Percentiles rank a stretch among this genome's conserved stretches.
These are phyloP conservation scores for Lactifluus echinatus DNA, from an alignment of 768 basidiomycete genomes.

Conservation along the genomic window DNA sequence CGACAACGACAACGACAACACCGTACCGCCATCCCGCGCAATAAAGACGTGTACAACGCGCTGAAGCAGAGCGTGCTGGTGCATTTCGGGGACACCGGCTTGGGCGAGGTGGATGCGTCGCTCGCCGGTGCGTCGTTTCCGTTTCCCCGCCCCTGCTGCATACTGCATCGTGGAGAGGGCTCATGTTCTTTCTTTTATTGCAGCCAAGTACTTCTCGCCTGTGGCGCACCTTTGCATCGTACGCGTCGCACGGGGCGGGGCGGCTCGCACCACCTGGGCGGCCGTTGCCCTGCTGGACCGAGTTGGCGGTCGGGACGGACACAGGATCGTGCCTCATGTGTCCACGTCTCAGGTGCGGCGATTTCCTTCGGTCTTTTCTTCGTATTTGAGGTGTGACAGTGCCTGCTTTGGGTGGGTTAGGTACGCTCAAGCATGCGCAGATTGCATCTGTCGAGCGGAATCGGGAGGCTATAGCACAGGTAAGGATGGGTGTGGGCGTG, in stretches of 20 bases:
- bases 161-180: neutral
- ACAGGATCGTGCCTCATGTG: constrained; percentile 57
- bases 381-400: neutral
- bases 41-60: constrained; percentile 60
- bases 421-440: constrained; percentile 83
- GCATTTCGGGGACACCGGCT: constrained; percentile 80
- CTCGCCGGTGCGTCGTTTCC: constrained; percentile 59
- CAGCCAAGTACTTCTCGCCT: constrained; percentile 89
- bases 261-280: constrained; percentile 73
- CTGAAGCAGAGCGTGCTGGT: constrained; percentile 57
- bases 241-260: constrained; percentile 67
- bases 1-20: no score
- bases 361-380: neutral
- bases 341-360: constrained; percentile 70
- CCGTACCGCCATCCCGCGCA: constrained; percentile 32
- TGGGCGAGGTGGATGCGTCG: constrained; percentile 70
- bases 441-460: constrained; percentile 70
- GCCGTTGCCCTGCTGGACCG: constrained; percentile 60
- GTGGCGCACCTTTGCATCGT: constrained; percentile 78
- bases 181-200: no score
- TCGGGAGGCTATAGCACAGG: constrained; percentile 58
- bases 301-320: constrained; percentile 41
- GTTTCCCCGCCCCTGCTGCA: no score
- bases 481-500: constrained; percentile 28
- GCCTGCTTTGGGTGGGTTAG: constrained; percentile 30